Base-by-base conservation (phyloP, 2,329 filamentous ascomycete genomes). In the Trichoderma sp. region DNA sequence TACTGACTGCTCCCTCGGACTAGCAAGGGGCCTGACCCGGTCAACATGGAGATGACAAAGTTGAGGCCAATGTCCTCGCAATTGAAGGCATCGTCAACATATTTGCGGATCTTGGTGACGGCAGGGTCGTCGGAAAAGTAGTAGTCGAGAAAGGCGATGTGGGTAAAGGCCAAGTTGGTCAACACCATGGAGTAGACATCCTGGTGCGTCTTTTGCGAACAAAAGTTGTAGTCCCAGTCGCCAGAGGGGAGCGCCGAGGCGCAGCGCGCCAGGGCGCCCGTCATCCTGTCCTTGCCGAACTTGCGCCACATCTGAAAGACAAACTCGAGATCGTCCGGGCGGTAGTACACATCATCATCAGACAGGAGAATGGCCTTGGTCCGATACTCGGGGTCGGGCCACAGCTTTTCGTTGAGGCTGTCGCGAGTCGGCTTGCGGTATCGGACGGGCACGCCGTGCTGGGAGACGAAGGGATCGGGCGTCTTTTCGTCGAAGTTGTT, bases 1-100 rank as follows among this genome's bases (percentile, higher is more conserved):
- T 74, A 77, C 15, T 67, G 69, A 4, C 74, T 66, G 41, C 71
- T 71, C 21, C 77, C 77, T 15, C 68, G 72, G 43, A 78, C 75
- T 1, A 77, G 71, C 21, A 79, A 67, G 0, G 77, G 77, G 0
- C 76, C 76, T 14, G 72, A 69, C 9, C 75, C 71, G 0, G 77
- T 78, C 47, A 79, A 64, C 26, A 73, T 67, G 1, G 74, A 73
- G 3, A 74, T 71, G 24, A 78, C 69, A 44, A 74, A 79, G 68
- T 79, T 79, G 54, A 79, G 67, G n/a, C 74, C 78, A 63, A 79
- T 73, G 45, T 79, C 77, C 65, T 79, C 78, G 70, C 78, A 79
- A 69, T 79, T 79, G 70, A 78, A 76, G 51, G 73, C 68, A 17
- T 74, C 66, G 26, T 79, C 77, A 15, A 79, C 76, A 61, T 78